Evolutionary conservation across 1,284 basidiomycete genomes (phyloP), one percentile per base, ranked within the genome.

Genomic region (Papiliotrema nemorosa): DNA sequence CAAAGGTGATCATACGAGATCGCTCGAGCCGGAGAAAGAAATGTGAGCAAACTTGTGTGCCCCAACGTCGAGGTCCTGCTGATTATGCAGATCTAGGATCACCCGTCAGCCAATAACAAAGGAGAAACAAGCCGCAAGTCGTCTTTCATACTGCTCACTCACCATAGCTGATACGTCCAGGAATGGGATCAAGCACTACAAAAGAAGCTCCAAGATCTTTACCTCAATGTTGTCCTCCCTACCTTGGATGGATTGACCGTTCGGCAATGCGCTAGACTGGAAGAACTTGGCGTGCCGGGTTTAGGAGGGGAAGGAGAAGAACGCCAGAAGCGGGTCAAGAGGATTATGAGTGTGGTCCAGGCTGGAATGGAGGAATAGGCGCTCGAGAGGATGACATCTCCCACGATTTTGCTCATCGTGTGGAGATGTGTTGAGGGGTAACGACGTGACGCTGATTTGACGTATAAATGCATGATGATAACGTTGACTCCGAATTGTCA

Each of bases 321-420:
- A 33, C 61, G 52, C 39, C 53, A 36, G 14, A 57, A 64, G 50
- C 58, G 69, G 24, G 53, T 66, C 3, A 59, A 55, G 51, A 55
- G 59, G 54, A 64, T 72, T 27, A 65, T 70, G 60, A 66, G 59
- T 35, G 54, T 72, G 9, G 52, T 72, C 1, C 64, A 72, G 52
- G 63, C 55, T 29, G 62, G 61, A 5, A 33, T 69, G 54, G 70
- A 65, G 47, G 59, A 61, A 25, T 63, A 4, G 14, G 39, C 3
- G 18, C 29, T 14, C 29, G 29, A 31, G 29, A 7, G 7, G 29
- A 31, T 14, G 14, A 7, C 29, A 31, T 7, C 29, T 31, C 29
- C 7, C 29, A 14, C 29, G 29, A 31, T 7, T n/a, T n/a, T n/a
- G n/a, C n/a, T n/a, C n/a, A n/a, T n/a, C n/a, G n/a, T 16, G 22